These are phyloP conservation scores for Collybia sp. DNA, from an alignment of 768 basidiomycete genomes.

Conservation along the genomic window DNA sequence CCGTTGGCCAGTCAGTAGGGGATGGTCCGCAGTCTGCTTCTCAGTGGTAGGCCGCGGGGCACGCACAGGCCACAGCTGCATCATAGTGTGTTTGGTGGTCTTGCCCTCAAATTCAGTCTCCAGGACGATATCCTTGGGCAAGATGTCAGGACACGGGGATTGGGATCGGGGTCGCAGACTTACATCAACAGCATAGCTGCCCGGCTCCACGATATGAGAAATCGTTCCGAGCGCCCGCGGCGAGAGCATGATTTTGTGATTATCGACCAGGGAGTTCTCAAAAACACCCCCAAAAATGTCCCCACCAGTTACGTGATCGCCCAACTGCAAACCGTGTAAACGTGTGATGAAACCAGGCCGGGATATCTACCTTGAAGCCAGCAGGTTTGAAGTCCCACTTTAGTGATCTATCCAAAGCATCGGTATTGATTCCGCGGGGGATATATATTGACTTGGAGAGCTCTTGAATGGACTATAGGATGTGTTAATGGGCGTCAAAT, in stretches of 20 bases:
- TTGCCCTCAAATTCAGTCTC: slow-evolving; percentile 99
- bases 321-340: slow-evolving; percentile 49
- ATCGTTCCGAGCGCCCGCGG: slow-evolving; percentile 95
- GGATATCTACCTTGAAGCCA: slow-evolving; percentile 57
- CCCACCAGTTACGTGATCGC: slow-evolving; percentile 96
- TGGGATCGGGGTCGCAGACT: slow-evolving; percentile 17
- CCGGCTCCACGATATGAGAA: slow-evolving; percentile 90
- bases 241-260: slow-evolving; percentile 96
- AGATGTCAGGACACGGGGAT: not conserved
- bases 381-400: slow-evolving; percentile 95
- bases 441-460: slow-evolving; percentile 99
- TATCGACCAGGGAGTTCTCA: slow-evolving; percentile 94
- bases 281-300: slow-evolving; percentile 95
- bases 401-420: slow-evolving; percentile 81
- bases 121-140: slow-evolving; percentile 77
- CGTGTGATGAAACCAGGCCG: slow-evolving; percentile 2
- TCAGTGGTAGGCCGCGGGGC: slow-evolving; percentile 95
- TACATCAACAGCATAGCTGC: slow-evolving; percentile 88
- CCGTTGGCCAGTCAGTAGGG: slow-evolving; percentile 93
- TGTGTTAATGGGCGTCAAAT: slow-evolving; percentile 7
- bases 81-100: slow-evolving; percentile 87
- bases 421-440: slow-evolving; percentile 97
- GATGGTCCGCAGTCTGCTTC: slow-evolving; percentile 90
- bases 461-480: slow-evolving; percentile 79
- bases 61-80: slow-evolving; percentile 99